Evolutionary conservation across 2,329 filamentous ascomycete species (phyloP), one percentile per base, ranked within the genome.

Genomic region (Monosporascus sp.): DNA sequence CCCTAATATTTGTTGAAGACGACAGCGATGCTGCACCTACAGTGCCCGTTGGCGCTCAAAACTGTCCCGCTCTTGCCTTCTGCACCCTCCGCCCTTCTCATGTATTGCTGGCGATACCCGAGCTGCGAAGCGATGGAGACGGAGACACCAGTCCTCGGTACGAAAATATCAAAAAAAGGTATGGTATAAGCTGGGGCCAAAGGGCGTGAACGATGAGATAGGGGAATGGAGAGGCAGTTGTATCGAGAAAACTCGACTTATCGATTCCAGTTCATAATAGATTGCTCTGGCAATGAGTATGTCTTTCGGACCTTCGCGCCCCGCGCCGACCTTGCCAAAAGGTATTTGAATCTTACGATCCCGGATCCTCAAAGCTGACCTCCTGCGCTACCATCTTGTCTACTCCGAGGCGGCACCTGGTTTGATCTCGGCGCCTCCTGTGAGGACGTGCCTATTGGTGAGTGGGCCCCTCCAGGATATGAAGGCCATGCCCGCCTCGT

Each of bases 251-350:
- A 69, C 47, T 59, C 66, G 1, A 51, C 37, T 5, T 67, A 65
- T 48, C n/a, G 55, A 43, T 51, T 53, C 22, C 57, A 65, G 49
- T 65, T 65, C 48, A 49, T 69, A 37, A 66, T 61, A 3, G 66
- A 70, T 37, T 49, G 37, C 2, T 57, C 59, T 1, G 60, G 48
- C 22, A 59, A 63, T 37, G 87, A 87, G 59, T 77, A 72, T 49
- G 78, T 82, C 58, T 86, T 87, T 55, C 82, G 87, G 61, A 87
- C 83, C 0, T 74, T 75, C 6, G 83, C 83, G 11, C 24, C 24
- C 24, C 52, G 52, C 8, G 62, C 64, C 8, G 60, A 62, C 14
- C 52, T 66, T 37, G 60, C 64, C 8, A 54, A 60, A 5, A 49
- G 51, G 2, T 65, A 64, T 46, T 56, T 59, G 35, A 52, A 48